These are phyloP conservation scores for Tylopilus rubrobrunneus DNA, from an alignment of 768 basidiomycete species.

Conservation along the genomic window DNA sequence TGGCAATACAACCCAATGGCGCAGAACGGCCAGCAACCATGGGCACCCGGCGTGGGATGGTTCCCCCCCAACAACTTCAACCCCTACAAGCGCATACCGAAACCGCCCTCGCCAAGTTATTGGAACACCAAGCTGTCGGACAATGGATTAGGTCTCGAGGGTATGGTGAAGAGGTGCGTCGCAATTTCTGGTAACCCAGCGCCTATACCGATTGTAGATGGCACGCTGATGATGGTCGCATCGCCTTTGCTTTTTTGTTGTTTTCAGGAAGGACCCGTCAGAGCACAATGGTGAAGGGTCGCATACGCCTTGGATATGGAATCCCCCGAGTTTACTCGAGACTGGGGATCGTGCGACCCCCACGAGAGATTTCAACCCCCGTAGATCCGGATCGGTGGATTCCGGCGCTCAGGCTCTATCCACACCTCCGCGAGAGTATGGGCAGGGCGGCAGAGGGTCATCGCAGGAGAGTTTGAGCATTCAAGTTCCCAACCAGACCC, in stretches of 20 bases:
- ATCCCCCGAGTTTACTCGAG: slow-evolving; percentile 43
- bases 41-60: slow-evolving; percentile 33
- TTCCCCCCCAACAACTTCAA: slow-evolving; percentile 38
- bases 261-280: slow-evolving; percentile 25
- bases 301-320: slow-evolving; percentile 77
- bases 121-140: slow-evolving; percentile 52
- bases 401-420: not conserved
- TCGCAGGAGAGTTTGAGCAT: slow-evolving; percentile 10
- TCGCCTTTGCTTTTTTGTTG: not conserved
- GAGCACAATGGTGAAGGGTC: slow-evolving; percentile 36
- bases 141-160: slow-evolving; percentile 62
- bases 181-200: not conserved
- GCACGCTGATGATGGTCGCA: slow-evolving; percentile 7
- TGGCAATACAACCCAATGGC: slow-evolving; percentile 49
- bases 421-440: slow-evolving; percentile 23
- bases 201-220: not conserved
- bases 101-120: slow-evolving; percentile 61
- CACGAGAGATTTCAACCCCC: slow-evolving; percentile 25
- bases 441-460: slow-evolving; percentile 14
- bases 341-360: slow-evolving; percentile 27
- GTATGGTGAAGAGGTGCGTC: slow-evolving; percentile 60
- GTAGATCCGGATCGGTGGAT: slow-evolving; percentile 23
- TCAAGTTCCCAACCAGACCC: slow-evolving; percentile 20
- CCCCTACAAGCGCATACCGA: slow-evolving; percentile 63
- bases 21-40: slow-evolving; percentile 26